Percentiles rank a stretch among this genome's conserved stretches.
Evolutionary conservation across 768 basidiomycete species (phyloP).

Genomic region (Trametes coccinea): DNA sequence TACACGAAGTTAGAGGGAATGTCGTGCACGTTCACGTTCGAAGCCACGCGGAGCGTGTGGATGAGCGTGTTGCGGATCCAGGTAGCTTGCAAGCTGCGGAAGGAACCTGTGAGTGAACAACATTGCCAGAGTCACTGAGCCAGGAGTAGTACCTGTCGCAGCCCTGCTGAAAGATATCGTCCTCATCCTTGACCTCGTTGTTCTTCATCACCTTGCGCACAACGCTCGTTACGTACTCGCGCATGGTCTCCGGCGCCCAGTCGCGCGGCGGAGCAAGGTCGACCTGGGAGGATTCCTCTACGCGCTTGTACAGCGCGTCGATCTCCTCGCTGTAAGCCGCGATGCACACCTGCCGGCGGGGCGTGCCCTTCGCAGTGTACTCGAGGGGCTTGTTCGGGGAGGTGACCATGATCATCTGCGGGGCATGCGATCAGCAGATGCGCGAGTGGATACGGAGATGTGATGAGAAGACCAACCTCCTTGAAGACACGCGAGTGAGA

Average conservation of each 20-base stretch:
- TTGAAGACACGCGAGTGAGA: conserved; percentile 49
- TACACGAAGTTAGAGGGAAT: conserved; percentile 27
- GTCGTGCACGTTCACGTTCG: conserved; percentile 8
- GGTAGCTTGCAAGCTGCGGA: conserved; percentile 27
- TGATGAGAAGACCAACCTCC: conserved; percentile 34
- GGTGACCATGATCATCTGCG: conserved; percentile 37
- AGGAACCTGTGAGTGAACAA: too few species aligned
- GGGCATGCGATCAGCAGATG: conserved; percentile 4
- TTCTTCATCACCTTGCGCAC: conserved; percentile 37
- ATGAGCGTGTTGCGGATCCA: conserved; percentile 30
- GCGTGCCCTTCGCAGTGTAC: conserved; percentile 36
- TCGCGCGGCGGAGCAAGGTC: conserved; percentile 30
- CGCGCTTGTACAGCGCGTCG: conserved; percentile 35
- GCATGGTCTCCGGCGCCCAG: conserved; percentile 29
- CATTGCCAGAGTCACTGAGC: too few species aligned
- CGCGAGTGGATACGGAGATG: not conserved
- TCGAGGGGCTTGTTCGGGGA: conserved; percentile 33
- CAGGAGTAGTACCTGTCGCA: conserved; percentile 37
- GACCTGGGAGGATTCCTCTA: conserved; percentile 37
- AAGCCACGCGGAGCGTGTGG: conserved; percentile 23
- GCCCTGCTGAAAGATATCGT: conserved; percentile 42
- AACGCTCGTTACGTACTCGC: conserved; percentile 35
- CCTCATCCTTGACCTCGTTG: conserved; percentile 31
- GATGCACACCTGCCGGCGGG: conserved; percentile 31
- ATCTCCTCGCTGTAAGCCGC: conserved; percentile 43